A percentile compares a stretch with the other conserved stretches of the same genome.
Conservation (phyloP, 2,329 filamentous ascomycete species). For the Drechslerella coelobrocha region DNA sequence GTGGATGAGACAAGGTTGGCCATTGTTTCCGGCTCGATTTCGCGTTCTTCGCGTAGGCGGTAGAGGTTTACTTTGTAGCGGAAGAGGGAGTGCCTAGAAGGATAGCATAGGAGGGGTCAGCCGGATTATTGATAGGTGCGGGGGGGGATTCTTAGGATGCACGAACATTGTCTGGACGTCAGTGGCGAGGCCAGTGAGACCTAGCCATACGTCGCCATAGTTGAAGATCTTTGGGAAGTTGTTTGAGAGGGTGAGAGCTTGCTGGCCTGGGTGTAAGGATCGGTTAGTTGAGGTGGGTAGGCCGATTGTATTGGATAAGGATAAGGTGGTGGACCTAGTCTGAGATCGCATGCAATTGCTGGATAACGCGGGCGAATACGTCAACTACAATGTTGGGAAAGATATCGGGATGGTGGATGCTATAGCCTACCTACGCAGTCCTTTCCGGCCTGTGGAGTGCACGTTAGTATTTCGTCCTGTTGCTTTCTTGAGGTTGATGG, state of each 20-base stretch:
- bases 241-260: slow-evolving; percentile 96
- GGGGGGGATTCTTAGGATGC: not conserved
- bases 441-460: slow-evolving; percentile 75
- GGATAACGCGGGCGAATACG: not conserved
- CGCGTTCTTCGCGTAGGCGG: slow-evolving; percentile 94
- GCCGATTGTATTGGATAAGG: not conserved
- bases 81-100: slow-evolving; percentile 72
- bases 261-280: slow-evolving; percentile 57
- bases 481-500: not conserved
- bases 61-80: slow-evolving; percentile 99
- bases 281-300: slow-evolving; percentile 7
- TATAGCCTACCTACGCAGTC: slow-evolving; percentile 76
- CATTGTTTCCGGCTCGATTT: slow-evolving; percentile 92
- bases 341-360: slow-evolving; percentile 95
- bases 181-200: slow-evolving; percentile 93
- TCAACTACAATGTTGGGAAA: slow-evolving; percentile 3
- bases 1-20: slow-evolving; percentile 91
- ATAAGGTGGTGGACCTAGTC: slow-evolving; percentile 73
- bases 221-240: slow-evolving; percentile 99
- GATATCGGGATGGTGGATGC: not conserved
- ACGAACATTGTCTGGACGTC: slow-evolving; percentile 90
- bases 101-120: not conserved
- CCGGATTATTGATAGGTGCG: not conserved
- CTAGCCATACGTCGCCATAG: slow-evolving; percentile 94
- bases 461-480: slow-evolving; percentile 16